Evolutionary conservation across 1,139 yeast species (phyloP).

Genomic region (Saccharomyces hybrid): DNA sequence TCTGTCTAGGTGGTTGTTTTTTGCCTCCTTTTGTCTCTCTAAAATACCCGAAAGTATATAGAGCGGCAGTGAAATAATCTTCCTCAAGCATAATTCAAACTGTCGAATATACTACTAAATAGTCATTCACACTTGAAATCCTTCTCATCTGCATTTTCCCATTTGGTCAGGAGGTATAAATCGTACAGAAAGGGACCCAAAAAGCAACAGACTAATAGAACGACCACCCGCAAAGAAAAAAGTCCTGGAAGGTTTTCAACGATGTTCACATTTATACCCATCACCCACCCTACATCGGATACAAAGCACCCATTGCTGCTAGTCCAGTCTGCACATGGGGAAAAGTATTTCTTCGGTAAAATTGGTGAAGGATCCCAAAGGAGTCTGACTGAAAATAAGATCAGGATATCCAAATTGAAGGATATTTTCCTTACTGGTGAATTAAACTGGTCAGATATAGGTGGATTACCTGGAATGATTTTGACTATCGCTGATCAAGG

Average conservation of each 20-base stretch:
- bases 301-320: constrained; percentile 52
- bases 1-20: not conserved
- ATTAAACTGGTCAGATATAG: constrained; percentile 62
- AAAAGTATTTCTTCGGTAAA: constrained; percentile 67
- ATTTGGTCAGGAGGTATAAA: not conserved
- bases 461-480: constrained; percentile 86
- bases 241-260: constrained; percentile 11
- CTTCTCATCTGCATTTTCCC: not conserved
- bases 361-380: constrained; percentile 85
- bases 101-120: not conserved
- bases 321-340: constrained; percentile 40
- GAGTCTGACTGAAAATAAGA: constrained; percentile 46
- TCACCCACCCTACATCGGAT: constrained; percentile 55
- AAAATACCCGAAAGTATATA: not conserved
- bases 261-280: constrained; percentile 32
- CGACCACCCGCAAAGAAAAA: not conserved
- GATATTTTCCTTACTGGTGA: constrained; percentile 71
- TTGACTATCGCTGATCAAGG: constrained; percentile 83
- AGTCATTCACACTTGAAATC: not conserved
- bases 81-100: not conserved
- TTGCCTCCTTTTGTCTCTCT: not conserved
- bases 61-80: not conserved
- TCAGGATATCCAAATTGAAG: constrained; percentile 47
- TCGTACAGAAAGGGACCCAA: not conserved
- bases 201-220: not conserved